These are phyloP conservation scores for Chaetomium tenue DNA, from an alignment of 495 filamentous ascomycete genomes.

Conservation along the genomic window DNA sequence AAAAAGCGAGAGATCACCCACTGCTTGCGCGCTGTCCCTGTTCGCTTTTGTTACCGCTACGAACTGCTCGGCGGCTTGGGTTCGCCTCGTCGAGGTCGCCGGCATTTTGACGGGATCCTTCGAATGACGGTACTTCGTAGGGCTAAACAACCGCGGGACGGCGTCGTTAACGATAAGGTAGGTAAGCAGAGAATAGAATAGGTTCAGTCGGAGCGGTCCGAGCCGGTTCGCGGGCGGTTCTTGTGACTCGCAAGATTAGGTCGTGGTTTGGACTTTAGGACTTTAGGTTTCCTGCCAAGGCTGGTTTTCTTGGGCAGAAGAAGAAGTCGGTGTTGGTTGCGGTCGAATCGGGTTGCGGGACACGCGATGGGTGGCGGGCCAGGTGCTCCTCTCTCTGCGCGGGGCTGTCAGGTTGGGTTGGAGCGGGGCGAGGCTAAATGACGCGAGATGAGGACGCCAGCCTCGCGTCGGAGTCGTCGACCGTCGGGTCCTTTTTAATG, in stretches of 20 bases:
- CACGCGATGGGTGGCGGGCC: slow-evolving; percentile 12
- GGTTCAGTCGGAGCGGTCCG: background rate
- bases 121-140: background rate
- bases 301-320: background rate
- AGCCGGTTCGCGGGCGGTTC: background rate
- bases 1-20: slow-evolving; percentile 34
- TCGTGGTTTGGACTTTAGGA: background rate
- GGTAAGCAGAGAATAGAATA: background rate
- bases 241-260: background rate
- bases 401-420: background rate
- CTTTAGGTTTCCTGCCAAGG: background rate
- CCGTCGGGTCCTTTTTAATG: background rate
- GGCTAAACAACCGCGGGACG: background rate
- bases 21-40: slow-evolving; percentile 52
- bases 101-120: background rate
- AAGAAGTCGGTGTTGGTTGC: background rate
- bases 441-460: background rate
- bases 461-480: background rate
- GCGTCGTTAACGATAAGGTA: no score
- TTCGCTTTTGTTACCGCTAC: slow-evolving; percentile 51
- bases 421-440: background rate
- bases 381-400: background rate
- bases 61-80: slow-evolving; percentile 40
- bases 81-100: background rate
- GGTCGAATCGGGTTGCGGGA: slow-evolving; percentile 14